Evolutionary conservation across 1,139 yeast genomes (phyloP).

Genomic region (Lodderomyces margitis): DNA sequence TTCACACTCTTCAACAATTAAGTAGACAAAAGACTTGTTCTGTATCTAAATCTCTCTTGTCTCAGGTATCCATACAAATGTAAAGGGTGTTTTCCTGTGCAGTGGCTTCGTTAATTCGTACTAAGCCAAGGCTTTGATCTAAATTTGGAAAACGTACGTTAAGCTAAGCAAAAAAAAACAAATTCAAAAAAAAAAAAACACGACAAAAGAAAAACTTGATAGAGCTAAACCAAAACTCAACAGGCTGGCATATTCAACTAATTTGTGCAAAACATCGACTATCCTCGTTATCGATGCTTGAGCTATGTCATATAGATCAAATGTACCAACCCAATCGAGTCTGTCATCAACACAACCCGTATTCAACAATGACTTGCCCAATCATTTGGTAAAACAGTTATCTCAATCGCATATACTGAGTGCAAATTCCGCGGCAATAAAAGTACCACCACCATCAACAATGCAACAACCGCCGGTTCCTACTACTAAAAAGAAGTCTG

Average conservation of each 20-base stretch:
- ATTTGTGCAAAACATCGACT: too few species aligned
- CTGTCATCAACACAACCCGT: not conserved
- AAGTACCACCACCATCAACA: conserved; percentile 5
- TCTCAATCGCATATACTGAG: conserved; percentile 2
- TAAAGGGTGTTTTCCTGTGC: not conserved
- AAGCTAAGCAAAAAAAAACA: not conserved
- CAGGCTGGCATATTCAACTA: not conserved
- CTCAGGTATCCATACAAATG: not conserved
- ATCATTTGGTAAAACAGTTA: conserved; percentile 2
- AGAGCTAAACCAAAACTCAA: too few species aligned
- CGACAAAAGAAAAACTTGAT: not conserved
- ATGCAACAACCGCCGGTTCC: conserved; percentile 4
- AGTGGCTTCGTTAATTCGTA: too few species aligned
- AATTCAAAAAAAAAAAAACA: not conserved
- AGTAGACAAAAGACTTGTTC: not conserved
- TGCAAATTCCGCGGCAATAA: conserved; percentile 5
- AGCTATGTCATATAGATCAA: conserved; percentile 1
- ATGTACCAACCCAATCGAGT: conserved; percentile 1
- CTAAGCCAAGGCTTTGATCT: not conserved
- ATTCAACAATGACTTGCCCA: not conserved
- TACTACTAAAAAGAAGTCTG: conserved; percentile 33
- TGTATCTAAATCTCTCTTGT: not conserved
- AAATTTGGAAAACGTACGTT: not conserved
- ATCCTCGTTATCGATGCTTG: conserved; percentile 2
- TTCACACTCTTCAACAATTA: not conserved